These are phyloP conservation scores for Pinus taeda DNA, from an alignment of 75 land plant genomes.

Conservation along the genomic window DNA sequence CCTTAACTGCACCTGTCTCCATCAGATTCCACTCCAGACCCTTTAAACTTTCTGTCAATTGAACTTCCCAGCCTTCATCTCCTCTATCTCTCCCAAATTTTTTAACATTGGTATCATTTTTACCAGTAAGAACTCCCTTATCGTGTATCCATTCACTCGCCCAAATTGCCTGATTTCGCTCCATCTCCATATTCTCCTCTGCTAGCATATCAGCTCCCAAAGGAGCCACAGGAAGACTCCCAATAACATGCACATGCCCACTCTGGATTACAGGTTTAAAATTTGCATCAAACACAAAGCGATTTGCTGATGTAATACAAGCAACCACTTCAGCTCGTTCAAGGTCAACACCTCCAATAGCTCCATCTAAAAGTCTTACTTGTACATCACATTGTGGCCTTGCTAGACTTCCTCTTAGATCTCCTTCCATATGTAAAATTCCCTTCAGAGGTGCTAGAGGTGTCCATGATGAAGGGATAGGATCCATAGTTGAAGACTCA, in stretches of 20 bases:
- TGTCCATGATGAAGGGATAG: constrained; percentile 62
- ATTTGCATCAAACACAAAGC: constrained; percentile 92
- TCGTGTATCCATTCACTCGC: constrained; percentile 53
- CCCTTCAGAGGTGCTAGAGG: constrained; percentile 72
- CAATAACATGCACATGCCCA: constrained; percentile 93
- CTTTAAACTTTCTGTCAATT: constrained; percentile 77
- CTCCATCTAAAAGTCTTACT: constrained; percentile 92
- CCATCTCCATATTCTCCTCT: constrained; percentile 44
- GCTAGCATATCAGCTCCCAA: constrained; percentile 31
- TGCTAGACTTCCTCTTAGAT: constrained; percentile 76
- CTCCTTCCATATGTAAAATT: constrained; percentile 95
- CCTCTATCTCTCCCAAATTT: constrained; percentile 57
- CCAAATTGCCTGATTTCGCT: constrained; percentile 28
- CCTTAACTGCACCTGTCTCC: constrained; percentile 83
- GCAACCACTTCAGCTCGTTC: constrained; percentile 94
- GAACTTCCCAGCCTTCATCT: constrained; percentile 88
- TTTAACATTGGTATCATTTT: constrained; percentile 38
- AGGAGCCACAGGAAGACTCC: constrained; percentile 85
- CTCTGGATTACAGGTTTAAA: constrained; percentile 87
- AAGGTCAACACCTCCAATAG: constrained; percentile 93
- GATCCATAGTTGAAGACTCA: constrained; percentile 64
- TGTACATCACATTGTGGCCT: constrained; percentile 97
- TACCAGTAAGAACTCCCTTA: constrained; percentile 30
- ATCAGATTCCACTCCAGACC: constrained; percentile 80
- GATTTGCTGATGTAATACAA: constrained; percentile 80